phyloP scores from a whole-genome alignment of 108 stramenopile genomes.

The Nannochloropsis gaditana region DNA sequence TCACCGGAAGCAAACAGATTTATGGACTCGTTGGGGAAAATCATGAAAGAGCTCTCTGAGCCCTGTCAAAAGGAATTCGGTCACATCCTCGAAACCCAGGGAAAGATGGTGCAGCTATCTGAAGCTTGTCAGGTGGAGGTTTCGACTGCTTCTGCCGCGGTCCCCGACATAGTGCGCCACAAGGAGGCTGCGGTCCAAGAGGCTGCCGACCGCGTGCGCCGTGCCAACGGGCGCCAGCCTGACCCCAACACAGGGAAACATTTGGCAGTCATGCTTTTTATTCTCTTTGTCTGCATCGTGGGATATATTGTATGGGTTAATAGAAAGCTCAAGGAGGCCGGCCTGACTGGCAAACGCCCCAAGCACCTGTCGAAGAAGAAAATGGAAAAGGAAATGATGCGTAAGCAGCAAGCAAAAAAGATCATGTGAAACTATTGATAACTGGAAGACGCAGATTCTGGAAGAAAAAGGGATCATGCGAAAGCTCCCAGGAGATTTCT shows the following conservation, averaged over 20 bases:
- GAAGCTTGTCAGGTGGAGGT: background rate
- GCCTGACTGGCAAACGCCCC: background rate
- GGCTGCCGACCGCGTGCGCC: background rate
- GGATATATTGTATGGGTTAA: background rate
- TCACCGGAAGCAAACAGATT: background rate
- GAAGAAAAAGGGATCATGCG: no score
- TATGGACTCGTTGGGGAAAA: background rate
- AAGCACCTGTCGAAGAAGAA: slow-evolving; percentile 2
- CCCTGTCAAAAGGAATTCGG: background rate
- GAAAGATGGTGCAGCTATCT: background rate
- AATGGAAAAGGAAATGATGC: background rate
- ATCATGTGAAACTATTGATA: background rate
- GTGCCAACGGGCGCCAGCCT: slow-evolving; percentile 4
- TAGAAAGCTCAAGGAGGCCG: slow-evolving; percentile 7
- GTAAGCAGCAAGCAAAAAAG: background rate
- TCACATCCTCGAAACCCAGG: background rate
- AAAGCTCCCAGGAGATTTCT: no score
- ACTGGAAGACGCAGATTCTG: no score
- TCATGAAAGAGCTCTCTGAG: slow-evolving; percentile 19
- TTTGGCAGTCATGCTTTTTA: background rate
- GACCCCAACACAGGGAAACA: background rate
- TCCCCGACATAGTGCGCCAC: slow-evolving; percentile 1
- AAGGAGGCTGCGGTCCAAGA: background rate
- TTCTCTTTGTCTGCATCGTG: background rate
- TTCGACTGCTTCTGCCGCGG: slow-evolving; percentile 8